Percentiles rank a stretch among this genome's conserved stretches.
These are phyloP conservation scores for Acidomyces sp. DNA, from an alignment of 495 filamentous ascomycete genomes.

Conservation along the genomic window DNA sequence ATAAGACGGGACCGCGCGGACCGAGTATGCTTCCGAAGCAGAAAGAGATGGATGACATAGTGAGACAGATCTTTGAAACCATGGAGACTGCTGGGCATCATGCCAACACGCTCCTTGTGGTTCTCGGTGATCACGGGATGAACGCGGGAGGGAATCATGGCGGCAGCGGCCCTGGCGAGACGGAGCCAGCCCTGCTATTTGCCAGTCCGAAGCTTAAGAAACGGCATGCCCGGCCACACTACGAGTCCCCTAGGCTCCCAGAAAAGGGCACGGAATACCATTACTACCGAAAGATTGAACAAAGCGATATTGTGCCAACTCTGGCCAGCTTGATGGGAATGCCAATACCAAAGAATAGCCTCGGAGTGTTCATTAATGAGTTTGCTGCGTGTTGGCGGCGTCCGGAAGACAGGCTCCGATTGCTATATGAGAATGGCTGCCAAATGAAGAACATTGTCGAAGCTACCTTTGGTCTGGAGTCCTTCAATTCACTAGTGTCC, in stretches of 20 bases:
- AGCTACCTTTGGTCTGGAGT: constrained; percentile 45
- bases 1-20: constrained; percentile 84
- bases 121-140: constrained; percentile 96
- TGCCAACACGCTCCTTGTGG: constrained; percentile 62
- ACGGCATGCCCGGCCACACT: constrained; percentile 29
- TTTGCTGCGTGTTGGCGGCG: constrained; percentile 62
- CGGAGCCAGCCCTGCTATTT: constrained; percentile 82
- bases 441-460: constrained; percentile 65
- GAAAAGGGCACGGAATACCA: constrained; percentile 45
- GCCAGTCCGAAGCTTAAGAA: constrained; percentile 70
- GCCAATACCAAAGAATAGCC: constrained; percentile 80
- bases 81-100: constrained; percentile 57
- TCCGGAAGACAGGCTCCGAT: constrained; percentile 34
- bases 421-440: constrained; percentile 60
- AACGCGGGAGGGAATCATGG: constrained; percentile 97
- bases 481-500: not conserved
- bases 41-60: constrained; percentile 80
- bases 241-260: constrained; percentile 31
- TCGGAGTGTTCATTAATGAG: constrained; percentile 74
- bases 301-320: constrained; percentile 85
- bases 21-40: constrained; percentile 89
- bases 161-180: constrained; percentile 83
- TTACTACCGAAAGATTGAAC: constrained; percentile 73
- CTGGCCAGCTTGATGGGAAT: constrained; percentile 78
- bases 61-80: constrained; percentile 59